Percentiles rank a stretch among this genome's conserved stretches.
phyloP scores from a whole-genome alignment of 2,329 filamentous ascomycete species.

The Ustulina deusta region DNA sequence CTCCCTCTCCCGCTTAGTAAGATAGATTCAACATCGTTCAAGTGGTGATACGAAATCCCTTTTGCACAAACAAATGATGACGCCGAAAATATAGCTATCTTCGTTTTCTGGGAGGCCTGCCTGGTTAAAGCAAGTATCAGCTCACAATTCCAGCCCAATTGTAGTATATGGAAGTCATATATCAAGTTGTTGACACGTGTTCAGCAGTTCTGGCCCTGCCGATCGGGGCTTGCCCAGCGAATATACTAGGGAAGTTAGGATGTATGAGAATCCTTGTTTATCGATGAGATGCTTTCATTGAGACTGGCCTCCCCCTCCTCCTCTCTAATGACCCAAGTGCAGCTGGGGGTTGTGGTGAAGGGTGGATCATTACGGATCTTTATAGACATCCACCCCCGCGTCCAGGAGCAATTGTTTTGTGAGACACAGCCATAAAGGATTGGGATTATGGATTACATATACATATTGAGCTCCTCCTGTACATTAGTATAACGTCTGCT shows the following conservation, averaged over 20 bases:
- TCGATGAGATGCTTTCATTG: not conserved
- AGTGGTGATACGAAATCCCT: not conserved
- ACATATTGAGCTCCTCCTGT: not conserved
- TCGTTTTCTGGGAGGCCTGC: not conserved
- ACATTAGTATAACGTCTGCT: not conserved
- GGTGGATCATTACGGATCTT: not conserved
- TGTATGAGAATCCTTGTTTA: not conserved
- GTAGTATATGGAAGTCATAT: not conserved
- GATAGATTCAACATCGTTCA: not conserved
- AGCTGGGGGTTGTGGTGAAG: not conserved
- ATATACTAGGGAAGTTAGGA: not conserved
- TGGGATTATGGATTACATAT: not conserved
- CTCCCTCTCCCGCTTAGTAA: not conserved
- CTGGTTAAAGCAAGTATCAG: not conserved
- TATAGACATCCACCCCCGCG: not conserved
- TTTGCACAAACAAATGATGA: not conserved
- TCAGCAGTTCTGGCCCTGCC: not conserved
- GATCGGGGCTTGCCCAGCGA: not conserved
- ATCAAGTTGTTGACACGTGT: not conserved
- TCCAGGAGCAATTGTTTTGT: not conserved
- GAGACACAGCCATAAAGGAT: not conserved
- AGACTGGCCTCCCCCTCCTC: not conserved
- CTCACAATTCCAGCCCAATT: not conserved
- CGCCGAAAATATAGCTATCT: not conserved
- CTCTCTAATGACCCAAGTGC: not conserved